Evolutionary conservation across 768 basidiomycete species (phyloP), one percentile per base, ranked within the genome.

Genomic region (Lentinula boryana): DNA sequence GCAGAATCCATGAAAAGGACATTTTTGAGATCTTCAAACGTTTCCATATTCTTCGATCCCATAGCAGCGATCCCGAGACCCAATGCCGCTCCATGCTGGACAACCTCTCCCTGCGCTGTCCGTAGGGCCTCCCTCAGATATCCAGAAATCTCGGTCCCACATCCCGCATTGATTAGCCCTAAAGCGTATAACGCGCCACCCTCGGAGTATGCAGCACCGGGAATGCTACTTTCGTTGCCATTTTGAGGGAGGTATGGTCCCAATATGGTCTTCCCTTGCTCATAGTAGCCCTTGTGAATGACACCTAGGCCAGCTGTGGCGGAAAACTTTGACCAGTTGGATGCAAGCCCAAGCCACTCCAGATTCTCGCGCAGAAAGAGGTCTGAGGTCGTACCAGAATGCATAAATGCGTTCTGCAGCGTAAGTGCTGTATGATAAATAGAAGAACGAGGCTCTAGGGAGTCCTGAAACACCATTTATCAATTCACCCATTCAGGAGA

Each of bases 281-380:
- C 86, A 67, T 93, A 91, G 71, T 95, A 95, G 46, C 97, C 97
- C 69, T 96, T 95, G 78, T 98, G 94, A 64, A 99, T 98, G 60
- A 98, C 92, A 63, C 97, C 97, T 23, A 99, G 84, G 8, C 92
- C 95, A 18, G 97, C 95, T 12, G 97, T 98, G 5, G 97, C 93
- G 3, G 94, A 93, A 76, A 98, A 99, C 69, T 98, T 99, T 32
- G 94, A 92, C 97, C 97, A 99, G 71, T 99, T 98, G 31, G 89
- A 89, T 2, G 97, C 97, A 57, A 93, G 83, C 9, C 86, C 91
- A 4, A 99, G 84, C 95, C 95, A 99, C 70, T 98, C 96, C 36
- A 99, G 82, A 71, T 98, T 98, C 56, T 98, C 93, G 12, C 95
- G 87, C 18, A 99, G 78, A 76, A 98, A 99, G 27, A 83, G 70